Evolutionary conservation across 129 eudicot genomes (phyloP), one percentile per base, ranked within the genome.

Genomic region (Centaurea solstitialis): DNA sequence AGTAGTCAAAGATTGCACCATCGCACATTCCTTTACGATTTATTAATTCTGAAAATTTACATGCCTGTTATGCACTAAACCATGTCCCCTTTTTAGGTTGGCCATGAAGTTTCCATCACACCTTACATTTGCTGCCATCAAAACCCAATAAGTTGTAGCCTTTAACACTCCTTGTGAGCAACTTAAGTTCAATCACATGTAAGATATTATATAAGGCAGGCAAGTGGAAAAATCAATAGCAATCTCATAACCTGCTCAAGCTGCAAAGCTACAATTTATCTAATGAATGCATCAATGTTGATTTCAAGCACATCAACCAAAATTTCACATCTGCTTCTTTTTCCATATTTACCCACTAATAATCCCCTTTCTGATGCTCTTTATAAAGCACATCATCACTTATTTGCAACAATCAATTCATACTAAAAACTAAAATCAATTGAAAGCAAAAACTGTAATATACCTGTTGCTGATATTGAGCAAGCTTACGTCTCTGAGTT

Each of bases 401-500:
- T 12, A 18, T 45, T 41, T 0, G 45, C 23, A 39, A 68, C n/a
- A 59, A 68, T 21, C 24, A 30, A 26, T 22, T 57, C 47, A 81
- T 13, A n/a, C 26, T 13, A 65, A 45, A 26, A 84, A 70, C 17
- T 68, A 24, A 7, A 82, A 67, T 47, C 4, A 13, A 38, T 12
- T n/a, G n/a, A 59, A 66, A 7, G 11, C 4, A 53, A 73, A 50
- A 61, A 64, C 22, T 20, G 40, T 0, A 53, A 39, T 68, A 39
- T 68, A 95, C 99, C 98, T 92, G 90, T 45, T 89, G 93, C 86
- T 95, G 99, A 80, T 95, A 93, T 73, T 95, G 97, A 68, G 90
- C 99, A 83, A 95, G 99, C 88, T 92, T 95, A 61, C 99, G 97
- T 79, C 98, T 85, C 57, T 95, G 99, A 26, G 99, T 95, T 79